Evolutionary conservation across 768 basidiomycete species (phyloP).

Genomic region (Favolaschia claudopus): DNA sequence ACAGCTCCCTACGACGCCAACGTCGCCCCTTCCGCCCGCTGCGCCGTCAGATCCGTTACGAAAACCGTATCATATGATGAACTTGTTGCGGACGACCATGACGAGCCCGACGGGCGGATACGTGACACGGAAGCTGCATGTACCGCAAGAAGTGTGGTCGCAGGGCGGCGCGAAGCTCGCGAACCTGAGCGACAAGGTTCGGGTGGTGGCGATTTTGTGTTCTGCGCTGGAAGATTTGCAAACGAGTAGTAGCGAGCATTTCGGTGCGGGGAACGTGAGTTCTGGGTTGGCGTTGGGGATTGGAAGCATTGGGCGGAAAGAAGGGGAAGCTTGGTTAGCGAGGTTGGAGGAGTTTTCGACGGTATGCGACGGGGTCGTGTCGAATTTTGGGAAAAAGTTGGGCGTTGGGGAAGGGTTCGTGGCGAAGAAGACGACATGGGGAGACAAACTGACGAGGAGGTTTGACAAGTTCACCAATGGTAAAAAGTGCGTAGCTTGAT

Average conservation of each 20-base stretch:
- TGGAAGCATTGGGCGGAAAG: conserved; percentile 76
- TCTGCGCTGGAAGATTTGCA: conserved; percentile 84
- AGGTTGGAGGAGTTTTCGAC: conserved; percentile 84
- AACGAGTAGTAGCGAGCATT: conserved; percentile 71
- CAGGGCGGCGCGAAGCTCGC: conserved; percentile 87
- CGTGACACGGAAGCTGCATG: conserved; percentile 84
- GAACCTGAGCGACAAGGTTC: conserved; percentile 85
- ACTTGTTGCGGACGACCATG: conserved; percentile 80
- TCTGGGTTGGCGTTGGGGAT: conserved; percentile 78
- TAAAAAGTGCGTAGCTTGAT: conserved; percentile 71
- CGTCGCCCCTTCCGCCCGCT: conserved; percentile 77
- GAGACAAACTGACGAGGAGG: conserved; percentile 74
- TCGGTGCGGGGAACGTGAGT: conserved; percentile 81
- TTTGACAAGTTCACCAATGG: conserved; percentile 88
- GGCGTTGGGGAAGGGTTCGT: conserved; percentile 90
- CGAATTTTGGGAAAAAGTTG: conserved; percentile 86
- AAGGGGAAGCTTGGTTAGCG: conserved; percentile 79
- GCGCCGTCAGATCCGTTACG: conserved; percentile 77
- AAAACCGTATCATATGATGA: conserved; percentile 93
- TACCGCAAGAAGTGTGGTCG: conserved; percentile 91
- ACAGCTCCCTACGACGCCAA: conserved; percentile 76
- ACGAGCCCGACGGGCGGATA: conserved; percentile 84
- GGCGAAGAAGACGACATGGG: conserved; percentile 83
- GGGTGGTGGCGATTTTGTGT: conserved; percentile 81
- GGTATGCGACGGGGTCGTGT: conserved; percentile 81